Base-by-base conservation (phyloP, 352 stramenopile genomes). In the Phytophthora kernoviae region DNA sequence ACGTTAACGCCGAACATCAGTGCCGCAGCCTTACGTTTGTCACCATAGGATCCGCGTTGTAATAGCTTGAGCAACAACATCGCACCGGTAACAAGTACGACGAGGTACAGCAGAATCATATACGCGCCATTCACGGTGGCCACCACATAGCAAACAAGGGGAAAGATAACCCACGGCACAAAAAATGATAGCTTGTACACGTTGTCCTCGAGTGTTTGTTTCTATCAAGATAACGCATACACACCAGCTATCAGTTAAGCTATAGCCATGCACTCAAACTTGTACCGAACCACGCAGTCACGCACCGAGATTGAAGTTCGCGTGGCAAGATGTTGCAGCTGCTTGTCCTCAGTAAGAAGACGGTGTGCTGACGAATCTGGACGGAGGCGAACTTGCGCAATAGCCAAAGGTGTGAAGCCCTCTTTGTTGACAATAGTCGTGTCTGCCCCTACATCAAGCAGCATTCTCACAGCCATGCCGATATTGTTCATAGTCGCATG, bases 1-100 rank as follows among this genome's bases (percentile, higher is more conserved):
- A 89, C 70, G 37, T 91, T 93, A 42, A 91, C 62, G 17, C 84
- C 84, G 10, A 93, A 84, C 74, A 91, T 76, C 34, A 91, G 70
- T 18, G 78, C 69, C 5, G 81, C 81, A 8, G 80, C 81, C 47
- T 93, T 93, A 22, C 83, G 71, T 40, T 91, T 91, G 63, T 90
- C 75, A 12, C 80, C 79, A 53, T 93, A 91, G 5, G 81, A 76
- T 0, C 84, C 80, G 22, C 70, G 68, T 33, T 89, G 78, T 10
- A 90, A 51, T 9, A 91, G 41, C 46, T 84, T 82, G 10, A 89
- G 69, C 10, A 81, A 53, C 17, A 67, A 51, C 27, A 79, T 67
- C 10, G 76, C 67, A 2, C 54, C 46, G 11, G 54, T 44, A 21
- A 89, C 10, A 1, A 90, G 40, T 40, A 71, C 50, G 10, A 15